Conservation (phyloP, 83 land plant genomes). For the Diphasiastrum complanatum region DNA sequence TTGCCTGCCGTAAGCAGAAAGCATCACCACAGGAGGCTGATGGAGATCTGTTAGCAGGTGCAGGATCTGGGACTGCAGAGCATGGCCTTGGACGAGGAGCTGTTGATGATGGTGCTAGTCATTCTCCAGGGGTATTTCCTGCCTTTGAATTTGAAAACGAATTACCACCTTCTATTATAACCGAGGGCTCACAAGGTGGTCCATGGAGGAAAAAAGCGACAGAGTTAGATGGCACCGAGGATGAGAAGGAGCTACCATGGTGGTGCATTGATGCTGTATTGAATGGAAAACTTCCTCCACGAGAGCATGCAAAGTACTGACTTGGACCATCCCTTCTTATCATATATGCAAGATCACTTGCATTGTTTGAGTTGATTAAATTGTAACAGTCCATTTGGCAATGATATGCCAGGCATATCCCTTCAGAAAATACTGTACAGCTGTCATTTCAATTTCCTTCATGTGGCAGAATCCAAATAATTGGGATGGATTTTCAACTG, state of each 20-base stretch:
- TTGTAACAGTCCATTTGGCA: neutral
- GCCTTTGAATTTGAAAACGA: constrained; percentile 72
- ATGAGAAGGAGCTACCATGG: constrained; percentile 84
- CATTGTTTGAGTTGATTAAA: neutral
- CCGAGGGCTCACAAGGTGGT: constrained; percentile 93
- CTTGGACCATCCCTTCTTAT: neutral
- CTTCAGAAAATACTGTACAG: too few relatives aligned
- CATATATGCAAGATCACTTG: neutral
- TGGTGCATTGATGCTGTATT: constrained; percentile 87
- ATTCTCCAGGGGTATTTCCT: constrained; percentile 43
- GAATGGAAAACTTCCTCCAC: constrained; percentile 67
- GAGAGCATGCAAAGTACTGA: constrained; percentile 84
- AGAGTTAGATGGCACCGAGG: constrained; percentile 84
- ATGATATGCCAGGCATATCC: too few relatives aligned
- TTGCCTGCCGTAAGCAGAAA: constrained; percentile 51
- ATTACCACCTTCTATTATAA: constrained; percentile 79
- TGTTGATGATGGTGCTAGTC: constrained; percentile 49
- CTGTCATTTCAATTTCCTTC: too few relatives aligned
- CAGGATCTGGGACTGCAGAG: constrained; percentile 39
- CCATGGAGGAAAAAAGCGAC: constrained; percentile 91
- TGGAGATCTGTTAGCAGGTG: constrained; percentile 52
- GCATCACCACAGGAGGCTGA: constrained; percentile 41
- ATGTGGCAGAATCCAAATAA: too few relatives aligned
- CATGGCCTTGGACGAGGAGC: constrained; percentile 35
- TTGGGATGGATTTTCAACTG: neutral